Percentiles rank a stretch among this genome's conserved stretches.
These are phyloP conservation scores for Colletotrichum trifolii DNA, from an alignment of 2,329 filamentous ascomycete genomes.

Conservation along the genomic window DNA sequence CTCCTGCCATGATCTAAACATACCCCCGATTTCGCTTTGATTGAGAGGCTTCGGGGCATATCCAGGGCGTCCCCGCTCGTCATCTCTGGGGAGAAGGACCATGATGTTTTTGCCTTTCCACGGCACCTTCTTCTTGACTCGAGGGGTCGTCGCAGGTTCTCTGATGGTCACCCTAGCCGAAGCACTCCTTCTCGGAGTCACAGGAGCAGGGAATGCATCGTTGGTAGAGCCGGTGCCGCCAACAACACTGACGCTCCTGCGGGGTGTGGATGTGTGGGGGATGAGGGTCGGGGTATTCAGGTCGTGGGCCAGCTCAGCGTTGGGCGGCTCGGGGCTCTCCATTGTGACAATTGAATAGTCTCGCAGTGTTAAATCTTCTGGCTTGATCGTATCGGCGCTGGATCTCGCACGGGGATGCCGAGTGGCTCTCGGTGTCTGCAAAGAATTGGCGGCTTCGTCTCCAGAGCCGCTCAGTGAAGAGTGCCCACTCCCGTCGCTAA, in stretches of 20 bases:
- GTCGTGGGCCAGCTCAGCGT: constrained; percentile 27
- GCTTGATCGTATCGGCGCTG: constrained; percentile 67
- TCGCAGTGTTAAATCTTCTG: constrained; percentile 39
- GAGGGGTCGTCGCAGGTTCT: constrained; percentile 60
- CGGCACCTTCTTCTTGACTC: constrained; percentile 75
- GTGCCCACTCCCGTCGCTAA: constrained; percentile 67
- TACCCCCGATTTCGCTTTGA: constrained; percentile 66
- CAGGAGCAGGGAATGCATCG: constrained; percentile 38
- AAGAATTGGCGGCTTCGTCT: constrained; percentile 55
- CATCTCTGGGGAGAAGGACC: constrained; percentile 75
- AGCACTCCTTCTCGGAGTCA: constrained; percentile 49
- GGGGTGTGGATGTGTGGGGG: constrained; percentile 42
- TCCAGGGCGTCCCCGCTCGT: constrained; percentile 70
- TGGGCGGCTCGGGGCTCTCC: constrained; percentile 32
- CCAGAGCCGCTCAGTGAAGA: constrained; percentile 77
- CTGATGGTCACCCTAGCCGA: constrained; percentile 49
- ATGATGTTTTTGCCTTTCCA: constrained; percentile 82
- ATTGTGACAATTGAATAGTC: constrained; percentile 19
- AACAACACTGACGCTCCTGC: constrained; percentile 42
- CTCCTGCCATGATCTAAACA: constrained; percentile 74
- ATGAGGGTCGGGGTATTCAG: constrained; percentile 3
- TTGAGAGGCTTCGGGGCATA: constrained; percentile 65
- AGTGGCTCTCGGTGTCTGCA: constrained; percentile 59
- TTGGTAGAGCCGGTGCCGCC: constrained; percentile 43
- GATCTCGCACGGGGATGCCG: constrained; percentile 59